These are phyloP conservation scores for Neurospora intermedia DNA, from an alignment of 495 filamentous ascomycete genomes.

Conservation along the genomic window DNA sequence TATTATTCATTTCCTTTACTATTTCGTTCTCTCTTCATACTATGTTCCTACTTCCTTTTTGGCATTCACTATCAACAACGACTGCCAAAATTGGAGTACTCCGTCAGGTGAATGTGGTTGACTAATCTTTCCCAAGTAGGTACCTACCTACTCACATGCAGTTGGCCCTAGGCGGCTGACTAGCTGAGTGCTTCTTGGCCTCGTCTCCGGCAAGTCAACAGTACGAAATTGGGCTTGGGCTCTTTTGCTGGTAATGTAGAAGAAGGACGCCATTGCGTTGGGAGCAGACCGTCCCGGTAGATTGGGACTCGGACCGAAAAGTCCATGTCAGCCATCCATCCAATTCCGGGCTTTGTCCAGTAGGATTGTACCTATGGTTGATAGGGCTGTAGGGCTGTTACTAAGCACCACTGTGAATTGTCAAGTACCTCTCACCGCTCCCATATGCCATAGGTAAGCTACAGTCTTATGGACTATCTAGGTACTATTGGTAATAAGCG, in stretches of 20 bases:
- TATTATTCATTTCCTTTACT: neutral
- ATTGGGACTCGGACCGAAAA: neutral
- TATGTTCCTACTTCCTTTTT: neutral
- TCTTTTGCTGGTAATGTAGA: no score
- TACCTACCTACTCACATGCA: no score
- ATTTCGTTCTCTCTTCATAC: neutral
- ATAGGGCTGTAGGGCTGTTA: neutral
- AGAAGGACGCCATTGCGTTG: neutral
- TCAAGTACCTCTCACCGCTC: neutral
- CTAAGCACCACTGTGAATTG: neutral
- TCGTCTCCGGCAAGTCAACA: no score
- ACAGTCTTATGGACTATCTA: neutral
- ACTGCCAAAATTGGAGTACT: no score
- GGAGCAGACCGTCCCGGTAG: neutral
- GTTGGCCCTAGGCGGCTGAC: neutral
- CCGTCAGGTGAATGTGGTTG: no score
- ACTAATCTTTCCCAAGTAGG: no score
- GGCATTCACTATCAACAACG: no score
- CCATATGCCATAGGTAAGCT: neutral
- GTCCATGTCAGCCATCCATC: no score
- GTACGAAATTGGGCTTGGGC: no score
- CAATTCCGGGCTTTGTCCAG: neutral
- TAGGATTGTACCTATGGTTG: neutral
- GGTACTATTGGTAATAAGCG: neutral
- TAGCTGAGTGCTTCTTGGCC: neutral